Conservation (phyloP, 441 rosid genomes). For the Populus hybrid region DNA sequence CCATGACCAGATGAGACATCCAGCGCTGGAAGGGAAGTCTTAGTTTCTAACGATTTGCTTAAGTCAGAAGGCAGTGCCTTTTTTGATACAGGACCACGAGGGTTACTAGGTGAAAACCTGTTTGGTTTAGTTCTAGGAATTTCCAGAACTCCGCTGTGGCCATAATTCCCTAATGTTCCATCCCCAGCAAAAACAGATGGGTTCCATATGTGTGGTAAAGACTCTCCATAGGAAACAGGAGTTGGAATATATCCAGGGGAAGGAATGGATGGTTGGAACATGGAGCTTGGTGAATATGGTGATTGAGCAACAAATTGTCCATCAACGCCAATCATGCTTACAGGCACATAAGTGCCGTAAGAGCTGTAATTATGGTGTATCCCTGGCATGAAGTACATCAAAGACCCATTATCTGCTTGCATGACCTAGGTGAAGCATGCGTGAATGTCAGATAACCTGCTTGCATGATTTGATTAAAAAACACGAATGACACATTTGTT, state of each 20-base stretch:
- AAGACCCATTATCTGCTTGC: constrained; percentile 51
- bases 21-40: constrained; percentile 21
- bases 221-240: constrained; percentile 36
- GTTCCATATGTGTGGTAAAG: constrained; percentile 34
- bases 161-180: constrained; percentile 26
- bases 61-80: constrained; percentile 12
- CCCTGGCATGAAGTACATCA: constrained; percentile 47
- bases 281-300: constrained; percentile 24
- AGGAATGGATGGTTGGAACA: constrained; percentile 23
- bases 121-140: constrained; percentile 29
- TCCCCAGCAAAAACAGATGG: constrained; percentile 24
- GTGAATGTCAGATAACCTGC: constrained; percentile 2
- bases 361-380: constrained; percentile 30
- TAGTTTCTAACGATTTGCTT: constrained; percentile 1
- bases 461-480: not conserved
- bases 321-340: constrained; percentile 27
- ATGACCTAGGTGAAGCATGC: constrained; percentile 28
- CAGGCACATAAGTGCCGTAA: constrained; percentile 30
- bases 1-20: constrained; percentile 22
- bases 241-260: constrained; percentile 38
- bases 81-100: constrained; percentile 10
- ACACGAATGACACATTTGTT: not conserved
- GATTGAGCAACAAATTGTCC: constrained; percentile 36
- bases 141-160: constrained; percentile 26
- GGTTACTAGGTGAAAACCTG: constrained; percentile 36